A percentile compares a stretch with the other conserved stretches of the same genome.
phyloP scores from a whole-genome alignment of 192 early-diverging fungal genomes.

The Gaertneriomyces semiglobifer region DNA sequence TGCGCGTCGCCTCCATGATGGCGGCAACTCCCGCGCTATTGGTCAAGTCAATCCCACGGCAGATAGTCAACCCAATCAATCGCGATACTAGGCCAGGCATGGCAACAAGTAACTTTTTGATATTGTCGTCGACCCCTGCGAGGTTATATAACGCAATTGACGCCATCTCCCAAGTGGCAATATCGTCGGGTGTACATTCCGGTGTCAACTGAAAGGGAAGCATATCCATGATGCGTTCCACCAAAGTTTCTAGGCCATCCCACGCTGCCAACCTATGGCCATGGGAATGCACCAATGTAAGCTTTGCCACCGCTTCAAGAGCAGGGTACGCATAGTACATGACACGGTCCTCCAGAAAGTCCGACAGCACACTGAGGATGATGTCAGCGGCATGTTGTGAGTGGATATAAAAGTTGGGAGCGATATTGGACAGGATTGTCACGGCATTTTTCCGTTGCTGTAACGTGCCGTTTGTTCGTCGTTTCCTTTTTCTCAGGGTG shows the following conservation, averaged over 20 bases:
- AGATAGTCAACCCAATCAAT: neutral
- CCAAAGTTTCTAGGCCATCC: neutral
- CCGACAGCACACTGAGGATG: conserved; percentile 44
- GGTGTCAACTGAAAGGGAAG: conserved; percentile 4
- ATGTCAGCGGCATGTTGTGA: conserved; percentile 34
- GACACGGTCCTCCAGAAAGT: conserved; percentile 56
- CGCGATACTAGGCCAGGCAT: conserved; percentile 11
- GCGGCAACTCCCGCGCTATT: neutral
- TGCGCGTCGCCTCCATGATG: conserved; percentile 3
- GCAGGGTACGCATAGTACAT: conserved; percentile 61
- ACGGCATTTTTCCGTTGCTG: conserved; percentile 65
- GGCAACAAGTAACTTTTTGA: conserved; percentile 19
- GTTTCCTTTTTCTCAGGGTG: too few relatives aligned
- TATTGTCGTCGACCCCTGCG: neutral
- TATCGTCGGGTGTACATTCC: conserved; percentile 22
- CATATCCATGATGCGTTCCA: conserved; percentile 3
- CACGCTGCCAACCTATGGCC: conserved; percentile 12
- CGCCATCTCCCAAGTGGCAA: conserved; percentile 28
- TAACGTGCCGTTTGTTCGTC: conserved; percentile 27
- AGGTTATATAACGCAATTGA: conserved; percentile 19
- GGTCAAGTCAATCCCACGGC: neutral
- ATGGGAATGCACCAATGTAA: conserved; percentile 58
- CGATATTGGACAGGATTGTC: conserved; percentile 64
- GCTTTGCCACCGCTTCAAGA: conserved; percentile 59
- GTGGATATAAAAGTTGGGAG: conserved; percentile 43